A percentile compares a stretch with the other conserved stretches of the same genome.
These are phyloP conservation scores for Fraxinus dipetala DNA, from an alignment of 305 asterid species.

Conservation along the genomic window DNA sequence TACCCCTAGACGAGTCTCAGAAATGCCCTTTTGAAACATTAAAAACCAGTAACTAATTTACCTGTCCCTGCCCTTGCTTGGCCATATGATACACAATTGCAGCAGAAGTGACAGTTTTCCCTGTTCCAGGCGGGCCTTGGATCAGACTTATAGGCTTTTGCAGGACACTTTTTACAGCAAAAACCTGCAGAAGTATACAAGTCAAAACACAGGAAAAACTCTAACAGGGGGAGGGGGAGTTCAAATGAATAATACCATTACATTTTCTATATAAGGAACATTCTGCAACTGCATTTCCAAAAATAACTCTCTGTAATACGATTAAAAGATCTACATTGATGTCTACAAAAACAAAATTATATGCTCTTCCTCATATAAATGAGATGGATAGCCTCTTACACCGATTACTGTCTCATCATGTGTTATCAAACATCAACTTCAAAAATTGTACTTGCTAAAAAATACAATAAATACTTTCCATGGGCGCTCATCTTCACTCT, in stretches of 20 bases:
- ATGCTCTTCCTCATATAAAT: neutral
- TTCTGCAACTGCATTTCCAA: neutral
- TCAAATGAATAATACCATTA: constrained; percentile 7
- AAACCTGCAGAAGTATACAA: constrained; percentile 53
- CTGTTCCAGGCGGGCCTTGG: constrained; percentile 99
- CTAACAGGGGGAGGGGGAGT: neutral
- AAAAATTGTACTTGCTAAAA: neutral
- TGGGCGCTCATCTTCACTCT: neutral
- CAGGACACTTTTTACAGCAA: constrained; percentile 97
- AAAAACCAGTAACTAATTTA: constrained; percentile 20
- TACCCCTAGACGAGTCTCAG: neutral
- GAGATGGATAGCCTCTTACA: neutral
- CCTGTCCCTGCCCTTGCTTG: constrained; percentile 99
- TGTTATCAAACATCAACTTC: constrained; percentile 2
- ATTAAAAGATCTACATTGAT: neutral
- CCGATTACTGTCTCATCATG: neutral
- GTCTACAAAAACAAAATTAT: neutral
- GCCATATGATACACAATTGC: constrained; percentile 99
- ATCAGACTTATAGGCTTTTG: constrained; percentile 97
- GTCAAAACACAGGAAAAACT: neutral
- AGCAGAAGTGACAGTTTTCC: constrained; percentile 99
- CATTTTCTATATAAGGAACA: neutral
- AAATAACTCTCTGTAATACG: neutral
- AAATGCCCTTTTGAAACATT: neutral
- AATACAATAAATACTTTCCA: neutral